These are phyloP conservation scores for Saturnispora sanitii DNA, from an alignment of 805 yeast genomes.

Conservation along the genomic window DNA sequence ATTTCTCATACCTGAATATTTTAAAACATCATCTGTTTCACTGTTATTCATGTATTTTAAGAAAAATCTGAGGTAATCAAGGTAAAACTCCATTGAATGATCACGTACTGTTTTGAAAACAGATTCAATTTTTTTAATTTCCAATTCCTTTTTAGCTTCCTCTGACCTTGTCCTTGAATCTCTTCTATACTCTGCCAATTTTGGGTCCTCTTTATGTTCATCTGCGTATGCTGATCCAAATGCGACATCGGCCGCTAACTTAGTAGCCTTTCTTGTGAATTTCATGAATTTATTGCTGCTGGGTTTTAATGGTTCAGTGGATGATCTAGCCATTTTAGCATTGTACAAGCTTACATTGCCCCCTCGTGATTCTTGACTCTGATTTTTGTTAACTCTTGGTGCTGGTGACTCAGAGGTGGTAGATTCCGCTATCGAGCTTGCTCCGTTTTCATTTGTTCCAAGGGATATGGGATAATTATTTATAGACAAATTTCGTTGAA, in stretches of 20 bases:
- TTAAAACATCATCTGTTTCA: slow-evolving; percentile 24
- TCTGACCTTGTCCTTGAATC: slow-evolving; percentile 4
- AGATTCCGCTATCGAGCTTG: background rate
- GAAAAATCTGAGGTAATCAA: slow-evolving; percentile 25
- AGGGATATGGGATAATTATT: no score
- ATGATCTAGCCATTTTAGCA: background rate
- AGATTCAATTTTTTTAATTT: slow-evolving; percentile 14
- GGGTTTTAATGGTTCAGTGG: background rate
- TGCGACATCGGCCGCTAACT: slow-evolving; percentile 25
- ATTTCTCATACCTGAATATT: slow-evolving; percentile 24
- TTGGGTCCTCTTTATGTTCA: background rate
- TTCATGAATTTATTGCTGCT: slow-evolving; percentile 11
- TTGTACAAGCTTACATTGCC: no score
- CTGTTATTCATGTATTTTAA: slow-evolving; percentile 26
- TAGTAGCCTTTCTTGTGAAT: slow-evolving; percentile 22
- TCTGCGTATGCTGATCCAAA: slow-evolving; percentile 19
- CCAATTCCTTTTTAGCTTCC: slow-evolving; percentile 12
- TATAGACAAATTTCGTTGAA: background rate
- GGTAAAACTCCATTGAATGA: slow-evolving; percentile 18
- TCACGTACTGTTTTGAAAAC: slow-evolving; percentile 14
- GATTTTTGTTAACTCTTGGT: no score
- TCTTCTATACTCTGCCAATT: slow-evolving; percentile 1
- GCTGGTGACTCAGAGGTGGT: no score
- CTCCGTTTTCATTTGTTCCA: background rate
- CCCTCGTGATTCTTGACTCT: no score